Evolutionary conservation across 768 basidiomycete genomes (phyloP), one percentile per base, ranked within the genome.

Genomic region (Naganishia antarctica): DNA sequence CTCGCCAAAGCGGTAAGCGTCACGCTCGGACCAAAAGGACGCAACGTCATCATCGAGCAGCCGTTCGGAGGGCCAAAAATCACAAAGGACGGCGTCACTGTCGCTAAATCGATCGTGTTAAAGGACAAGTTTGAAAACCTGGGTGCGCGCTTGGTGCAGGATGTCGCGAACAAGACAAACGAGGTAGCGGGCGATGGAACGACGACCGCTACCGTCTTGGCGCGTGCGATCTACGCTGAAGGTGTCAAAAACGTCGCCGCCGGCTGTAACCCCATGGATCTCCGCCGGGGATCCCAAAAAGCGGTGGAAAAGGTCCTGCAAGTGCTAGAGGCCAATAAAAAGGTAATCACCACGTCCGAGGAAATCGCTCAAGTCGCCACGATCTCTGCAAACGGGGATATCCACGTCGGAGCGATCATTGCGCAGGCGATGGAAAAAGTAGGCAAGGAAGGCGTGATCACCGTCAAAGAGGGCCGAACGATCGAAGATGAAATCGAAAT

Each of bases 351-450:
- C 68, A 99, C 94, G 43, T 90, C 88, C 16, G 90, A 90, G 28
- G 93, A 99, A 81, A 98, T 99, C 72, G 91, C 94, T 12, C 93
- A 97, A 80, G 94, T 98, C 68, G 93, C 93, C n/a, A 97, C 93
- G 70, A 94, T 96, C 78, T 82, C 79, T 62, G 83, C 89, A 68
- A 85, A 85, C 78, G 84, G 84, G 60, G 94, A 98, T 80, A 82
- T 79, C 1, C 92, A 97, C 75, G 83, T 99, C 67, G 93, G 94
- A 47, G 86, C 87, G 76, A 84, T 99, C 74, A 98, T 97, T 78
- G 93, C 94, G 5, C 90, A 91, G 75, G 94, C 94, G 1, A 99
- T 97, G 94, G 94, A 98, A 81, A 96, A 96, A 79, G 94, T 98
- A 66, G 94, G 94, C 76, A 96, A 94, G 82, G 94, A 99, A 80